Evolutionary conservation across 768 basidiomycete species (phyloP).

Genomic region (Paxillus ammoniavirescens): DNA sequence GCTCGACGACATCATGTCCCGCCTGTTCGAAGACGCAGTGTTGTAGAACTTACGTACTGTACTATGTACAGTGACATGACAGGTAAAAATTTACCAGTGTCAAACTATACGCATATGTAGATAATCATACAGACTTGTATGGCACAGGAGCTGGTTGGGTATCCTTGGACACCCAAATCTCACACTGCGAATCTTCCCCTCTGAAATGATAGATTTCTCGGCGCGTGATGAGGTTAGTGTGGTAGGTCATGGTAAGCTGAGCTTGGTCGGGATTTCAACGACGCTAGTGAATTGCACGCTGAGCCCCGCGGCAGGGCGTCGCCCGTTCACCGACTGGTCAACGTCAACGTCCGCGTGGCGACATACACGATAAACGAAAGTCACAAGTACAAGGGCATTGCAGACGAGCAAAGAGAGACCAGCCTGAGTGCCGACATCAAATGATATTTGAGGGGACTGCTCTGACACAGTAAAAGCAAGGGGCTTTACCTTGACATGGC

Average conservation of each 20-base stretch:
- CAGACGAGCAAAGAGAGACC: conserved; percentile 20
- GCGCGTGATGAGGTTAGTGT: neutral
- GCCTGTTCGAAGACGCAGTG: too few species aligned
- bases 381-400: conserved; percentile 20
- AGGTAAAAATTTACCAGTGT: too few species aligned
- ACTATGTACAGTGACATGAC: too few species aligned
- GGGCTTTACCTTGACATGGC: conserved; percentile 22
- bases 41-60: too few species aligned
- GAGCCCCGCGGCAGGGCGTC: neutral
- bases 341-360: neutral
- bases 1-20: too few species aligned
- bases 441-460: neutral
- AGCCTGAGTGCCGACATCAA: conserved; percentile 8
- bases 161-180: too few species aligned
- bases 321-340: neutral
- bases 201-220: neutral
- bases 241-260: neutral
- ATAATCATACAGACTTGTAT: too few species aligned
- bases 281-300: conserved; percentile 4
- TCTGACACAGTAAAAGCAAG: neutral
- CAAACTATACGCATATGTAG: too few species aligned
- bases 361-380: conserved; percentile 14
- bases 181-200: too few species aligned
- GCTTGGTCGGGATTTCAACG: conserved; percentile 18
- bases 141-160: too few species aligned